phyloP scores from a whole-genome alignment of 805 yeast species.

The Candida sphagnicola region DNA sequence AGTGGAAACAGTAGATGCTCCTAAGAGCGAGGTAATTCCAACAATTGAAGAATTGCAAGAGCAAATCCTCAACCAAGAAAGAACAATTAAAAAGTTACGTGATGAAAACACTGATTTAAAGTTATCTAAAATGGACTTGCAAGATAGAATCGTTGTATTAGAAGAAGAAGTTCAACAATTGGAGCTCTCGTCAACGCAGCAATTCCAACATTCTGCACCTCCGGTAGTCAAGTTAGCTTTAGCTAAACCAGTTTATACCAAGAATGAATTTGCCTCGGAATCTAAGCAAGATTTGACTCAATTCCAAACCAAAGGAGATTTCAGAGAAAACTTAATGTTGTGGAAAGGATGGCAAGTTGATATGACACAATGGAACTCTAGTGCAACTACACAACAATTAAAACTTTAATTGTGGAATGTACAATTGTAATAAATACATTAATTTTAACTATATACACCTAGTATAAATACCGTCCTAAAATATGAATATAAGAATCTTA shows the following conservation, averaged over 20 bases:
- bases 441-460: conserved; percentile 8
- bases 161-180: conserved; percentile 16
- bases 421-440: conserved; percentile 3
- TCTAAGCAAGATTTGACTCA: conserved; percentile 18
- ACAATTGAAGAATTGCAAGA: conserved; percentile 15
- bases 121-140: conserved; percentile 33
- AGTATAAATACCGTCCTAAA: neutral
- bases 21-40: neutral
- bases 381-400: conserved; percentile 44
- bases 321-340: conserved; percentile 54
- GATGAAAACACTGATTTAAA: conserved; percentile 42
- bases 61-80: conserved; percentile 27
- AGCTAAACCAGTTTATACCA: conserved; percentile 26
- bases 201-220: neutral
- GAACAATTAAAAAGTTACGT: conserved; percentile 32
- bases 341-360: conserved; percentile 89
- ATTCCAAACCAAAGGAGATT: conserved; percentile 39
- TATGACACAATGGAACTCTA: conserved; percentile 76
- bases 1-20: neutral
- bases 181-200: conserved; percentile 3
- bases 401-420: conserved; percentile 16
- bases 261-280: conserved; percentile 25
- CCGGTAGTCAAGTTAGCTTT: conserved; percentile 14
- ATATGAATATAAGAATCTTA: neutral
- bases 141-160: conserved; percentile 29